Base-by-base conservation (phyloP, 768 basidiomycete species). In the Panus rudis region DNA sequence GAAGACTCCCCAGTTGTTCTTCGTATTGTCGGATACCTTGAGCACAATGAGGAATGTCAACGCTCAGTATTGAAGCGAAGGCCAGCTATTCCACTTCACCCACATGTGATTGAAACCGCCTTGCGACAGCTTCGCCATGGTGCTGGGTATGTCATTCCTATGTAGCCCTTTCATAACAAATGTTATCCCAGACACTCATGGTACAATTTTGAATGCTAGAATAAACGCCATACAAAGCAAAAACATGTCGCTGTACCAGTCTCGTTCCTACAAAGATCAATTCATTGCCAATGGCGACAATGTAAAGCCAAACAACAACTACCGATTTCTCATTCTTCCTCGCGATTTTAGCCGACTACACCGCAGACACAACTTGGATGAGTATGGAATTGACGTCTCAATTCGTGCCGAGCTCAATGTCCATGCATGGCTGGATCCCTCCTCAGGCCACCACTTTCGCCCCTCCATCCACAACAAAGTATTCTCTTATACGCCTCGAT, bases 1-100 rank as follows among this genome's bases (percentile, higher is more conserved):
- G 34, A 14, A 6, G 34, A 31, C 6, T 45, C 43, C 16, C 39
- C 39, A 20, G 30, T 41, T 12, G 47, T 67, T 13, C 28, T 43
- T 10, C 48, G 53, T 3, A 49, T 67, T 17, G 16, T 44, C 6
- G 65, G 62, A 3, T 44, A 49, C 37, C 40, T 62, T 6, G 39
- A 54, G 3, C 63, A 67, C 42, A 60, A 63, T 45, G 44, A 53
- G 6, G 49, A 3, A 2, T 67, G 65, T 47, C 27, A 48, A 12
- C 31, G 37, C 6, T 50, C 58, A 0, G 8, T 37, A 0, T 26
- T 63, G 23, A 37, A 16, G 4, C 41, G 57, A 1, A 16, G 49
- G 7, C 66, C 65, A 1, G 10, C 52, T 3, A 41, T 63, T 14
- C 65, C 66, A 8, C 43, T 68, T 8, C 65, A 67, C 51, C 48